These are phyloP conservation scores for Fusarium secorum DNA, from an alignment of 2,329 filamentous ascomycete genomes.

Conservation along the genomic window DNA sequence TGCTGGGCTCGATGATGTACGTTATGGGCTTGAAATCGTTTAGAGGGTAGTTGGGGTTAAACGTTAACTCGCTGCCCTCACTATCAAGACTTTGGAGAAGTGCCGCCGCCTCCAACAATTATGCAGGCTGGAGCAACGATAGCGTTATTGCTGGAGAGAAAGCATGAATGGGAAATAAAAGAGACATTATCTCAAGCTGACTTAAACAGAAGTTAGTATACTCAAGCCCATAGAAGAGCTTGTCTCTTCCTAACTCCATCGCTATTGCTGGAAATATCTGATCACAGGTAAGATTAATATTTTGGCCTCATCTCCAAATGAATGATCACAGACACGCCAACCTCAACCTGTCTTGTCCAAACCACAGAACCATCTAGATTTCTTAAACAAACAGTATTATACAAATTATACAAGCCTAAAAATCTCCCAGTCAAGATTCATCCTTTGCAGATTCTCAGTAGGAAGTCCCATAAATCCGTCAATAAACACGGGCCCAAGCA, in stretches of 20 bases:
- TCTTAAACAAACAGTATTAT: fast-evolving
- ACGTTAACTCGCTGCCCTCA: neutral
- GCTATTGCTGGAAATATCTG: neutral
- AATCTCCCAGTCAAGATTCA: fast-evolving
- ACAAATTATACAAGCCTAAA: neutral
- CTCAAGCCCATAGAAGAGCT: neutral
- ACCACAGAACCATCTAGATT: fast-evolving
- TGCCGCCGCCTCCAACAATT: fast-evolving
- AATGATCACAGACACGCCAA: neutral
- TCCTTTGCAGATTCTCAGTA: neutral
- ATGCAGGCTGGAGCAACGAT: neutral
- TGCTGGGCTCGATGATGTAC: fast-evolving
- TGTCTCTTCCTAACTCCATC: neutral
- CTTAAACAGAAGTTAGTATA: neutral
- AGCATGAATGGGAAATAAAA: neutral
- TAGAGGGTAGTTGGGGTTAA: neutral
- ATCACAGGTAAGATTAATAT: neutral
- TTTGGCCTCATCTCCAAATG: neutral
- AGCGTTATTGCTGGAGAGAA: too few species aligned
- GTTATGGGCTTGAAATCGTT: neutral
- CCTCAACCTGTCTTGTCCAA: neutral
- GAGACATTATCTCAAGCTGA: neutral
- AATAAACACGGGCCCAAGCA: neutral
- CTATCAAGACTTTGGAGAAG: neutral
- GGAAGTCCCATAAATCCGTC: neutral